These are phyloP conservation scores for Oryza meyeriana DNA, from an alignment of 176 grass and related monocot genomes.

Conservation along the genomic window DNA sequence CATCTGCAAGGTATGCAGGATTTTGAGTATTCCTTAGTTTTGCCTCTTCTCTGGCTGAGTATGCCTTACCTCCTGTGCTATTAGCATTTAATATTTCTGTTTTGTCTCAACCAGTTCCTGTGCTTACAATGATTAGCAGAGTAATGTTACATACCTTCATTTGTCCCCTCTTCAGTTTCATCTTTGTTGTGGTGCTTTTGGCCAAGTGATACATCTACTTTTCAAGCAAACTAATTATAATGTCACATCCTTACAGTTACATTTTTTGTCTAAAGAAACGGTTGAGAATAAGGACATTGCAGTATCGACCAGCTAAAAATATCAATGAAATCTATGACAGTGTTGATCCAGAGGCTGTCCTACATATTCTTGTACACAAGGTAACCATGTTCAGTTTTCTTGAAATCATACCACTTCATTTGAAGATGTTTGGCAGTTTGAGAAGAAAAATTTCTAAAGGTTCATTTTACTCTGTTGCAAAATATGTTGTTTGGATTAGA, in stretches of 20 bases:
- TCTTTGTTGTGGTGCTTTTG: background rate
- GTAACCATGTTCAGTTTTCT: slow-evolving; percentile 48
- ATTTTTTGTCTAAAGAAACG: slow-evolving; percentile 83
- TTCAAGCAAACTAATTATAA: slow-evolving; percentile 26
- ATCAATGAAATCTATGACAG: slow-evolving; percentile 91
- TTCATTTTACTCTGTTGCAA: background rate
- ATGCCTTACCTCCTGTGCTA: background rate
- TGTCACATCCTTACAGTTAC: slow-evolving; percentile 40
- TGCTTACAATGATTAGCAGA: background rate
- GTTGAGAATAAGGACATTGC: slow-evolving; percentile 89
- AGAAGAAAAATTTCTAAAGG: slow-evolving; percentile 7
- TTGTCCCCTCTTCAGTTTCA: background rate
- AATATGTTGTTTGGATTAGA: slow-evolving; percentile 5
- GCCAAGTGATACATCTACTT: background rate
- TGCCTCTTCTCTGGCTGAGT: background rate
- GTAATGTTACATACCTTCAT: slow-evolving; percentile 16
- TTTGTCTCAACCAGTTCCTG: slow-evolving; percentile 28
- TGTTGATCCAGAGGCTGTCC: slow-evolving; percentile 75
- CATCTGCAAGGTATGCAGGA: slow-evolving; percentile 45
- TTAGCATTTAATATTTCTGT: background rate
- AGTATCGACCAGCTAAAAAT: slow-evolving; percentile 69
- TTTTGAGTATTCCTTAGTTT: background rate
- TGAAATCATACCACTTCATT: slow-evolving; percentile 2
- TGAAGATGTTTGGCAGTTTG: background rate
- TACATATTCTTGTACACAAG: slow-evolving; percentile 98